phyloP scores from a whole-genome alignment of 345 rosid species.

The Hibiscus trionum region DNA sequence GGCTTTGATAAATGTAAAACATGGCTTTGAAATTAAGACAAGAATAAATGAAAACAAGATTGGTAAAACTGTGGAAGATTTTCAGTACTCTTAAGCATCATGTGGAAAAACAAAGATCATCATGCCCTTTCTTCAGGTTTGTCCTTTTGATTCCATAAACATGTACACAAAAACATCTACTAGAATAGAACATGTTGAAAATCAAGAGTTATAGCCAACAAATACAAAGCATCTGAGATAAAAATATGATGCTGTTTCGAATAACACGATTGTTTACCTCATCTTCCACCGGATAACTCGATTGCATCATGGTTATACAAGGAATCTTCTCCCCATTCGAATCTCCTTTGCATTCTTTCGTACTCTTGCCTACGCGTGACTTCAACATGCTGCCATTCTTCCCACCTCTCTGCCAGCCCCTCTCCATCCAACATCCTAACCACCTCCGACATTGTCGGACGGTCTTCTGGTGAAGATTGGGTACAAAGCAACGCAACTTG shows the following conservation, averaged over 20 bases:
- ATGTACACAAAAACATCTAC: too few relatives aligned
- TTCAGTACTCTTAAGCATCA: too few relatives aligned
- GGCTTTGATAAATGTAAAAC: too few relatives aligned
- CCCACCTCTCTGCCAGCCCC: slow-evolving; percentile 95
- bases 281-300: slow-evolving; percentile 91
- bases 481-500: slow-evolving; percentile 87
- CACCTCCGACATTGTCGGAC: slow-evolving; percentile 90
- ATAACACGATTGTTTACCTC: slow-evolving; percentile 1
- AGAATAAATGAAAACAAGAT: too few relatives aligned
- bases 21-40: too few relatives aligned
- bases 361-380: slow-evolving; percentile 76
- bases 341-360: slow-evolving; percentile 71
- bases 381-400: slow-evolving; percentile 91
- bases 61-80: too few relatives aligned
- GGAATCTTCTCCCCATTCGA: slow-evolving; percentile 86
- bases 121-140: too few relatives aligned
- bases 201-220: neutral
- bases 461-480: slow-evolving; percentile 77
- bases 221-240: neutral
- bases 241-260: neutral
- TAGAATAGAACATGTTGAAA: neutral
- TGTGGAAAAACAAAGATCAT: too few relatives aligned
- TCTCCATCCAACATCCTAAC: slow-evolving; percentile 97
- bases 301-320: slow-evolving; percentile 69
- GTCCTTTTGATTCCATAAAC: too few relatives aligned